These are phyloP conservation scores for Globisporangium acanthophoron DNA, from an alignment of 352 stramenopile genomes.

Conservation along the genomic window DNA sequence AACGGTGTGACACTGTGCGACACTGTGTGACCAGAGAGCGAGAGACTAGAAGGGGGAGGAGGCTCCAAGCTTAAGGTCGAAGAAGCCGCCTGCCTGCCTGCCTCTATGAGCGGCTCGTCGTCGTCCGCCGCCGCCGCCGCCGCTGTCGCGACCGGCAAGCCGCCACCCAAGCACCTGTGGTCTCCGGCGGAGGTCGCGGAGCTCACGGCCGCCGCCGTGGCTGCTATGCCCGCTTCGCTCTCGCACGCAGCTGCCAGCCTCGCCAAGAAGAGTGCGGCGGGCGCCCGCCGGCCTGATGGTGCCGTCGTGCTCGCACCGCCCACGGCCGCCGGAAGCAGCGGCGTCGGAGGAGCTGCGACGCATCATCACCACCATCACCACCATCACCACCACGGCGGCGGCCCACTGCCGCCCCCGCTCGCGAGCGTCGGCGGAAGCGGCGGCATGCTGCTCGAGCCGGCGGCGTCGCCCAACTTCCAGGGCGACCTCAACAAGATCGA, in stretches of 20 bases:
- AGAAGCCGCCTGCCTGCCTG: too few species aligned
- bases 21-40: too few species aligned
- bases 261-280: slow-evolving; percentile 40
- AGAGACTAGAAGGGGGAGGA: too few species aligned
- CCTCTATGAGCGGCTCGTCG: slow-evolving; percentile 34
- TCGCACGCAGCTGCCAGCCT: slow-evolving; percentile 36
- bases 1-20: too few species aligned
- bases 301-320: slow-evolving; percentile 22
- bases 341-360: neutral
- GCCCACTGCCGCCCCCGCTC: slow-evolving; percentile 20
- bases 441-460: slow-evolving; percentile 20
- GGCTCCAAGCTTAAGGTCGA: too few species aligned
- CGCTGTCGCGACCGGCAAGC: slow-evolving; percentile 15
- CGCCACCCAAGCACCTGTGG: slow-evolving; percentile 57
- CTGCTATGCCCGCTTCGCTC: slow-evolving; percentile 57
- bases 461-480: slow-evolving; percentile 61
- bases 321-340: neutral
- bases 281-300: slow-evolving; percentile 63
- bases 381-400: slow-evolving; percentile 24
- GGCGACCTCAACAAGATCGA: slow-evolving; percentile 82
- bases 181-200: slow-evolving; percentile 73
- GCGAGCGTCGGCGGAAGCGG: neutral
- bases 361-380: slow-evolving; percentile 31
- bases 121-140: slow-evolving; percentile 1
- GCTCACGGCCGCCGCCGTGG: slow-evolving; percentile 66